Base-by-base conservation (phyloP, 345 rosid species). In the Pistacia vera region DNA sequence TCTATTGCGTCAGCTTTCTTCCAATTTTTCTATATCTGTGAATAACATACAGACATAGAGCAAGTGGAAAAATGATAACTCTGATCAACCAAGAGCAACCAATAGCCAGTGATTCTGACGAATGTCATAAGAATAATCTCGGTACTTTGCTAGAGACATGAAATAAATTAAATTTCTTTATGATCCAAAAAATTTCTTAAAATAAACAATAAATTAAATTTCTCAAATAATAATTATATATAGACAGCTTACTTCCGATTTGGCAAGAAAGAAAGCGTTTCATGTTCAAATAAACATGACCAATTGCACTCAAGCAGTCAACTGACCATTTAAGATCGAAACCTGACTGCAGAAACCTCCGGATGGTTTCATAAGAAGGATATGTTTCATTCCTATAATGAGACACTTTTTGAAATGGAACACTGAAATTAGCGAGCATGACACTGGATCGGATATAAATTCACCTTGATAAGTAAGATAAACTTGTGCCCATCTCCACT, bases 261-360 rank as follows among this genome's bases (percentile, higher is more conserved):
- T 28, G 30, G 30, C 30, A 28, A 28, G 30, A 28, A 28, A 28
- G 30, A 28, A 28, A 28, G 30, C 30, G 30, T 1, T 28, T 28
- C 30, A 28, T 28, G 30, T 28, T 28, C 2, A 28, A 28, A 28
- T 1, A 1, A 28, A 28, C 30, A 28, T 28, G 30, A 28, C 30
- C 30, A 28, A 28, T 28, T 28, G 30, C 30, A 22, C 78, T 75
- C 30, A 69, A 72, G 14, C 76, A 64, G 71, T 62, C 60, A 1
- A 41, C 41, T 49, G 13, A 69, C 76, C 88, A 85, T 20, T 4
- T 10, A 55, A 86, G 80, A 58, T 86, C 85, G 72, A 86, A 86
- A 73, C 90, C 88, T 14, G 54, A 51, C 46, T 77, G 81, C 77
- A 81, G 64, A 79, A 75, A 46, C 72, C 38, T 46, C 75, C 63